Conservation (phyloP, 2,329 filamentous ascomycete species). For the Aspergillus udagawae region DNA sequence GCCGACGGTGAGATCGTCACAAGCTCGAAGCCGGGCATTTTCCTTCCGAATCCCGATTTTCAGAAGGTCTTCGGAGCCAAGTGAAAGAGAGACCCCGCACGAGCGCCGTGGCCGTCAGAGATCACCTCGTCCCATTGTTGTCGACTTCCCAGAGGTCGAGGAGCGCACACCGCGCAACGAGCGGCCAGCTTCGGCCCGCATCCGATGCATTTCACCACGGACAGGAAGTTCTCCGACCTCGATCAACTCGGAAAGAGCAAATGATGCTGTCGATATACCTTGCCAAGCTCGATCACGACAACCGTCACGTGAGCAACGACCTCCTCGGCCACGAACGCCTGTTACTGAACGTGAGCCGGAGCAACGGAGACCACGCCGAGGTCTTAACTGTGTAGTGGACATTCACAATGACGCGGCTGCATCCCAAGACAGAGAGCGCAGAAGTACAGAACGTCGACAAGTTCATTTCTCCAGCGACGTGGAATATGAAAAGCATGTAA, state of each 20-base stretch:
- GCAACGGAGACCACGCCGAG: constrained; percentile 3
- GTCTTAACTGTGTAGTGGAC: constrained; percentile 3
- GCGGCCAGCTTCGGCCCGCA: constrained; percentile 3
- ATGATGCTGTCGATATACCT: not conserved
- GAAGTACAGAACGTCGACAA: constrained; percentile 6
- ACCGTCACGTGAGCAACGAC: constrained; percentile 3
- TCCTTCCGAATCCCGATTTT: constrained; percentile 13
- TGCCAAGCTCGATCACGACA: constrained; percentile 1
- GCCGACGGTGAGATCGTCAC: constrained; percentile 4
- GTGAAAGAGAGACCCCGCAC: not conserved
- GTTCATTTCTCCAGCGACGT: constrained; percentile 17
- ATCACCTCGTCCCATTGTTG: constrained; percentile 10
- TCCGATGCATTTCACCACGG: constrained; percentile 5
- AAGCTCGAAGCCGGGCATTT: constrained; percentile 8
- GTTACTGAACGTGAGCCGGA: constrained; percentile 16
- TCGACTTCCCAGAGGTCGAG: constrained; percentile 8
- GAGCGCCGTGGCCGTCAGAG: constrained; percentile 6
- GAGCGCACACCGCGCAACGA: not conserved
- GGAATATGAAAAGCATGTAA: constrained; percentile 10
- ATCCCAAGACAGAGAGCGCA: constrained; percentile 2
- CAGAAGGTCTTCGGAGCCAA: constrained; percentile 4
- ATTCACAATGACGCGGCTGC: constrained; percentile 9
- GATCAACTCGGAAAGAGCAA: not conserved
- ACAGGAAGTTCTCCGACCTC: not conserved
- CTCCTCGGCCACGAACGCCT: constrained; percentile 16